Evolutionary conservation across 768 basidiomycete species (phyloP).

Genomic region (Tylopilus balloui): DNA sequence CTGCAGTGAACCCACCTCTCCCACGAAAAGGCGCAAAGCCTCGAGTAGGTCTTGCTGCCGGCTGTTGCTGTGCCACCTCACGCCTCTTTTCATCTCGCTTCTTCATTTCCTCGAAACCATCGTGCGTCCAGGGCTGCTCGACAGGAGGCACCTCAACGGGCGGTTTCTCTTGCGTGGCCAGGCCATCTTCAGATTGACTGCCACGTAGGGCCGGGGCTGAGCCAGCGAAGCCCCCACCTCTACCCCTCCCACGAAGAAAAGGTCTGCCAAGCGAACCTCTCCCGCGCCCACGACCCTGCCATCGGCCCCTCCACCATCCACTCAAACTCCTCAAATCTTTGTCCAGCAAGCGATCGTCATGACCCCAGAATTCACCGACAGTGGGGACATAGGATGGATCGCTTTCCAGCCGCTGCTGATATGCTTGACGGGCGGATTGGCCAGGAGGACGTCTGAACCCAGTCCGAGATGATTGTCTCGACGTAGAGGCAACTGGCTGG

Average conservation of each 20-base stretch:
- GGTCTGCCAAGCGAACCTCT: conserved; percentile 33
- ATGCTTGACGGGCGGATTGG: conserved; percentile 76
- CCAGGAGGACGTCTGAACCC: conserved; percentile 38
- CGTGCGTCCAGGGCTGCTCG: conserved; percentile 76
- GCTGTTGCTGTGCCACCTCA: conserved; percentile 32
- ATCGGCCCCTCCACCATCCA: conserved; percentile 82
- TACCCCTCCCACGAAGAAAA: conserved; percentile 55
- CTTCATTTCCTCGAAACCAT: conserved; percentile 87
- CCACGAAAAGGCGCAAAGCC: conserved; percentile 41
- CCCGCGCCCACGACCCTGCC: conserved; percentile 67
- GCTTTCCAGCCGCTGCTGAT: conserved; percentile 72
- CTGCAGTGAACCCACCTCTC: conserved; percentile 42
- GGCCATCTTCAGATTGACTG: conserved; percentile 20
- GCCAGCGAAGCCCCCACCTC: conserved; percentile 41
- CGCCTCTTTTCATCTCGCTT: conserved; percentile 57
- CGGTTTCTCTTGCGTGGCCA: conserved; percentile 14
- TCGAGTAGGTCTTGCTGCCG: conserved; percentile 27
- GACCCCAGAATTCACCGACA: conserved; percentile 92
- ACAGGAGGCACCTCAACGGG: conserved; percentile 47
- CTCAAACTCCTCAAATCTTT: conserved; percentile 78
- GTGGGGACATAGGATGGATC: conserved; percentile 90
- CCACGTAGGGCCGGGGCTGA: conserved; percentile 7
- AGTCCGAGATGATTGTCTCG: conserved; percentile 29
- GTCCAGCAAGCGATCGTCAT: conserved; percentile 86
- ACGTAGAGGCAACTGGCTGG: conserved; percentile 39